phyloP scores from a whole-genome alignment of 371 early-diverging fungal species.

The Umbelopsis sp. region DNA sequence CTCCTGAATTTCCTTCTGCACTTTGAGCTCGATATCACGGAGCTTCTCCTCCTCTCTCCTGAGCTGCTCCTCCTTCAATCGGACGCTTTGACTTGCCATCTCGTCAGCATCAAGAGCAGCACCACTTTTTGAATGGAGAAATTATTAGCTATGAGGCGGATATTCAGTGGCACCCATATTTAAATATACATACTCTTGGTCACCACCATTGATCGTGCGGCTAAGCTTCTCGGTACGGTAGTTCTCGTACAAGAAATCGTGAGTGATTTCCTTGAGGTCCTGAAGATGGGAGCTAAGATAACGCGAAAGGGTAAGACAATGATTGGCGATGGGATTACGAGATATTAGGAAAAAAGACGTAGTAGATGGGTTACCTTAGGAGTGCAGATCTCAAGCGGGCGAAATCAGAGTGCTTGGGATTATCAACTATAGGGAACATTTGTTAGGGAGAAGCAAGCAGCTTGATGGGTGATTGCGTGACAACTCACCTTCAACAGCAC shows the following conservation, averaged over 20 bases:
- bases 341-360: neutral
- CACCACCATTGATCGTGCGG: constrained; percentile 59
- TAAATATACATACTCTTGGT: constrained; percentile 39
- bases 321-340: neutral
- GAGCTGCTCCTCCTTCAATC: constrained; percentile 65
- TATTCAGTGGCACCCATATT: neutral
- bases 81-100: constrained; percentile 52
- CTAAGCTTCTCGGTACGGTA: constrained; percentile 92
- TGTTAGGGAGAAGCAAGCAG: neutral
- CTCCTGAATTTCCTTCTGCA: constrained; percentile 62
- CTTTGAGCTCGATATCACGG: constrained; percentile 62
- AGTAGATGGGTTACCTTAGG: constrained; percentile 55
- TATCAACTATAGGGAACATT: constrained; percentile 58
- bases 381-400: constrained; percentile 92
- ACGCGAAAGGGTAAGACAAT: neutral
- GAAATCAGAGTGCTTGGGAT: constrained; percentile 96
- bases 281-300: constrained; percentile 83
- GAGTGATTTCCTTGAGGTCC: constrained; percentile 90
- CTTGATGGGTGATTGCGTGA: neutral
- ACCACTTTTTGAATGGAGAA: constrained; percentile 30
- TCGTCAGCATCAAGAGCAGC: constrained; percentile 54
- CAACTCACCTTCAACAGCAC: constrained; percentile 85
- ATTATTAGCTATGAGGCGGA: no score
- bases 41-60: constrained; percentile 68
- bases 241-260: constrained; percentile 86